These are phyloP conservation scores for Thalassiosira gravida DNA, from an alignment of 352 stramenopile species.

Conservation along the genomic window DNA sequence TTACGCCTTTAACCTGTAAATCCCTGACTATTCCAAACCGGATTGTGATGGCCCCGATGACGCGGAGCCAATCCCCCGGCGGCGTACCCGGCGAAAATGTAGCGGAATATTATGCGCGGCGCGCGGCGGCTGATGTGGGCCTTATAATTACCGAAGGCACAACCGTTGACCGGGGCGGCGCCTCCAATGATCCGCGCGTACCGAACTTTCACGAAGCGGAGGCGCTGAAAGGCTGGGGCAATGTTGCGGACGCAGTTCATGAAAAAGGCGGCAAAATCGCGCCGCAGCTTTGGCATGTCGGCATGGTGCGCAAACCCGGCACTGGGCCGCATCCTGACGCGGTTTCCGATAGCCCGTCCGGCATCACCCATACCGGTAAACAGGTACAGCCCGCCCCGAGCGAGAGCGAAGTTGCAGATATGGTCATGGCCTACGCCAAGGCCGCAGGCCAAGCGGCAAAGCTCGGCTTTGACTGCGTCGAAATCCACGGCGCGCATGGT, in stretches of 20 bases:
- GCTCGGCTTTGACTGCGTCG: too few relatives aligned
- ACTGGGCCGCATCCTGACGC: slow-evolving; percentile 74
- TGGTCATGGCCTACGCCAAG: too few relatives aligned
- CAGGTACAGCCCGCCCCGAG: too few relatives aligned
- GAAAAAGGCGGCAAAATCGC: slow-evolving; percentile 87
- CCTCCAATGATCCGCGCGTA: slow-evolving; percentile 47
- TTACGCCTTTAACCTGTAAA: too few relatives aligned
- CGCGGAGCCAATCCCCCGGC: not conserved
- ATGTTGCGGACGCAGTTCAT: slow-evolving; percentile 81
- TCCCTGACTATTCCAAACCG: too few relatives aligned
- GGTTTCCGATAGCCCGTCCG: too few relatives aligned
- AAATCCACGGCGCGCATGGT: too few relatives aligned
- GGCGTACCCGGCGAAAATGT: slow-evolving; percentile 69
- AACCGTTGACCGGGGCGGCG: slow-evolving; percentile 64
- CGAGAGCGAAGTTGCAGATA: too few relatives aligned
- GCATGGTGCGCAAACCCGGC: slow-evolving; percentile 80
- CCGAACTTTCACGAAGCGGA: slow-evolving; percentile 52
- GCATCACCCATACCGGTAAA: too few relatives aligned
- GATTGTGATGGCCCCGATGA: not conserved
- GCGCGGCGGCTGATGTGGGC: slow-evolving; percentile 73
- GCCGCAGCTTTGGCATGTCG: slow-evolving; percentile 89
- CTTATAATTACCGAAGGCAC: slow-evolving; percentile 85
- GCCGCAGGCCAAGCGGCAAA: too few relatives aligned
- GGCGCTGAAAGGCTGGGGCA: slow-evolving; percentile 59
- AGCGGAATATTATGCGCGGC: slow-evolving; percentile 82